These are phyloP conservation scores for Mycena amicta DNA, from an alignment of 768 basidiomycete genomes.

Conservation along the genomic window DNA sequence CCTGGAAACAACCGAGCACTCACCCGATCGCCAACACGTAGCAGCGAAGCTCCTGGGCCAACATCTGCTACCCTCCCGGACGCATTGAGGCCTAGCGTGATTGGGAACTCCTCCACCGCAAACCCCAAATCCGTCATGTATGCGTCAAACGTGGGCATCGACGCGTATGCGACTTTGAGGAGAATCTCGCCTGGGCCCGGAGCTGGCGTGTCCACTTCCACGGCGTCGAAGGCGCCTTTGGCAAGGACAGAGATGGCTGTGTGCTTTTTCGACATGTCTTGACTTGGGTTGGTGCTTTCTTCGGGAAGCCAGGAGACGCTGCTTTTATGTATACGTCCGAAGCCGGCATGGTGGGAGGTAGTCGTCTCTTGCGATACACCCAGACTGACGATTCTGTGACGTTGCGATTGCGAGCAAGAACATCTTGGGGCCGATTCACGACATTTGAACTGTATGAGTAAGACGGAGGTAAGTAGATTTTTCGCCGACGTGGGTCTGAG, in stretches of 20 bases:
- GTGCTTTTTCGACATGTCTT: constrained; percentile 38
- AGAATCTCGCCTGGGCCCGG: constrained; percentile 40
- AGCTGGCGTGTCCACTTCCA: constrained; percentile 36
- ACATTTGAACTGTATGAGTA: too few species aligned
- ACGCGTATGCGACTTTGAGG: constrained; percentile 43
- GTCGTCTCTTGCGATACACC: too few species aligned
- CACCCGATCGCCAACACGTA: constrained; percentile 43
- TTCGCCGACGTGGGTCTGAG: too few species aligned
- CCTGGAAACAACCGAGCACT: neutral
- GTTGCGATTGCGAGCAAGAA: too few species aligned
- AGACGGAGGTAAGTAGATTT: too few species aligned
- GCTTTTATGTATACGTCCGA: too few species aligned
- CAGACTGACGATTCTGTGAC: too few species aligned
- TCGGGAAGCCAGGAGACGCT: too few species aligned
- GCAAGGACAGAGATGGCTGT: constrained; percentile 42
- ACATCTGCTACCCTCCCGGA: constrained; percentile 41
- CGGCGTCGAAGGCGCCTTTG: constrained; percentile 36
- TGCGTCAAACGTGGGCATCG: constrained; percentile 43
- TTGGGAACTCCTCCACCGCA: constrained; percentile 35
- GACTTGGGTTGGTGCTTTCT: too few species aligned
- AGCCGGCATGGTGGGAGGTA: too few species aligned
- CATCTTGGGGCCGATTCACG: too few species aligned
- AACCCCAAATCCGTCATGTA: constrained; percentile 41
- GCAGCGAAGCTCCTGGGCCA: constrained; percentile 35
- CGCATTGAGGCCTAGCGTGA: constrained; percentile 39